These are phyloP conservation scores for Exophiala sp. DNA, from an alignment of 2,329 filamentous ascomycete genomes.

Conservation along the genomic window DNA sequence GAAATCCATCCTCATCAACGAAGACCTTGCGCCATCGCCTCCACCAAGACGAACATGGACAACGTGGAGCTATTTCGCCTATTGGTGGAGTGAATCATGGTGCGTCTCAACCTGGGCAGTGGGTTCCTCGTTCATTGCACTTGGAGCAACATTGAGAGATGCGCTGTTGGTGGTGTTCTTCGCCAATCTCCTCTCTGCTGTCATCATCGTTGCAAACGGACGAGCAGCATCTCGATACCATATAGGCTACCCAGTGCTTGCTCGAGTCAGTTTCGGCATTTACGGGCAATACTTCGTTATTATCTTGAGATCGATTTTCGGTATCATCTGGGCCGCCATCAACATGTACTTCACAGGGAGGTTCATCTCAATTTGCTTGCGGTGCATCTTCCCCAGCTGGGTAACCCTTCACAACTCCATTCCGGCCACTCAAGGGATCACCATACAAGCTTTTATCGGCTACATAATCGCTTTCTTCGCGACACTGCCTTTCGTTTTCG, in stretches of 20 bases:
- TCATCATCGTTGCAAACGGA: constrained; percentile 29
- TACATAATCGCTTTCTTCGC: constrained; percentile 29
- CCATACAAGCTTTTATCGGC: constrained; percentile 28
- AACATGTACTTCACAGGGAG: constrained; percentile 24
- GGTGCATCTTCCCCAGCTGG: constrained; percentile 31
- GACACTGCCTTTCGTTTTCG: constrained; percentile 32
- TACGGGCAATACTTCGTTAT: constrained; percentile 34
- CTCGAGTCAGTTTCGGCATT: constrained; percentile 34
- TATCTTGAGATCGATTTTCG: constrained; percentile 36
- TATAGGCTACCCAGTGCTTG: constrained; percentile 32
- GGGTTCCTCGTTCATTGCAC: constrained; percentile 25
- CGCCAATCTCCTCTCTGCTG: constrained; percentile 25
- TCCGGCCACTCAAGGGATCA: constrained; percentile 28
- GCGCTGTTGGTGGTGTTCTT: constrained; percentile 27
- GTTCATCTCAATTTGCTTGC: constrained; percentile 30
- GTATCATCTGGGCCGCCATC: constrained; percentile 37
- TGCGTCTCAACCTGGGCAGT: constrained; percentile 28
- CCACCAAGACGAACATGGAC: constrained; percentile 27
- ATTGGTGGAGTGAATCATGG: constrained; percentile 31
- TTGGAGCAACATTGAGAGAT: constrained; percentile 27
- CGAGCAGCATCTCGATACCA: constrained; percentile 29
- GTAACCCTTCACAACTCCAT: constrained; percentile 28
- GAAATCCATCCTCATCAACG: constrained; percentile 26
- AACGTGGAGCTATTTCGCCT: constrained; percentile 27
- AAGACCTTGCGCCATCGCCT: constrained; percentile 27